A percentile compares a stretch with the other conserved stretches of the same genome.
Conservation (phyloP, 805 yeast species). For the Ogataea salicorniae region DNA sequence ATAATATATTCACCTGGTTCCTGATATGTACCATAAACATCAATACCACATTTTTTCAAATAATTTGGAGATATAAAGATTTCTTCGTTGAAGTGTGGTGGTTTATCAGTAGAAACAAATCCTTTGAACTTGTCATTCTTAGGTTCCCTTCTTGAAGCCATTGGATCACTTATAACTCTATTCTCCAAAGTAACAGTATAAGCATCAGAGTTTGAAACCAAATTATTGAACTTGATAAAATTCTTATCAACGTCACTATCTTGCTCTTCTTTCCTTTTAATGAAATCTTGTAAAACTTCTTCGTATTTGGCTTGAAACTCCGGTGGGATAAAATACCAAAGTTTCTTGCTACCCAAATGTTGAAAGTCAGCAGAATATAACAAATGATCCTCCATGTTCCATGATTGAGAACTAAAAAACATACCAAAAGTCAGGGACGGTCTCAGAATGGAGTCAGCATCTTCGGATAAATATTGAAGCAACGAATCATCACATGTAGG, state of each 20-base stretch:
- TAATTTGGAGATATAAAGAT: conserved; percentile 44
- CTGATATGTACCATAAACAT: conserved; percentile 45
- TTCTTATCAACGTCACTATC: conserved; percentile 1
- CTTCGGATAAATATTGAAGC: conserved; percentile 40
- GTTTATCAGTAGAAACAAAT: conserved; percentile 16
- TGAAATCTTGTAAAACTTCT: conserved; percentile 23
- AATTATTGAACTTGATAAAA: conserved; percentile 3
- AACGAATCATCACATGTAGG: conserved; percentile 47
- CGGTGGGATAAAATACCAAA: conserved; percentile 64
- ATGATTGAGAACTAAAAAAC: conserved; percentile 49
- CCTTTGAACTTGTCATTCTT: conserved; percentile 25
- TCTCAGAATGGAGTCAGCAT: conserved; percentile 35
- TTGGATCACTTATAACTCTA: conserved; percentile 12
- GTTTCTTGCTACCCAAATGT: conserved; percentile 48
- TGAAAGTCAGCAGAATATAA: conserved; percentile 48
- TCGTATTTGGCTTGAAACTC: conserved; percentile 50
- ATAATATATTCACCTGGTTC: conserved; percentile 57
- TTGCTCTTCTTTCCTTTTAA: conserved; percentile 6
- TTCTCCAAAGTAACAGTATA: conserved; percentile 21
- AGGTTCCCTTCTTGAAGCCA: conserved; percentile 25
- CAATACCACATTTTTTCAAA: conserved; percentile 45
- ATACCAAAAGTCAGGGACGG: conserved; percentile 48
- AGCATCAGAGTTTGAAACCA: conserved; percentile 13
- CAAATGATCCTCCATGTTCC: conserved; percentile 60
- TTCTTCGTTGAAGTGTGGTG: conserved; percentile 35